Base-by-base conservation (phyloP, 2,329 filamentous ascomycete genomes). In the Alternaria atra region DNA sequence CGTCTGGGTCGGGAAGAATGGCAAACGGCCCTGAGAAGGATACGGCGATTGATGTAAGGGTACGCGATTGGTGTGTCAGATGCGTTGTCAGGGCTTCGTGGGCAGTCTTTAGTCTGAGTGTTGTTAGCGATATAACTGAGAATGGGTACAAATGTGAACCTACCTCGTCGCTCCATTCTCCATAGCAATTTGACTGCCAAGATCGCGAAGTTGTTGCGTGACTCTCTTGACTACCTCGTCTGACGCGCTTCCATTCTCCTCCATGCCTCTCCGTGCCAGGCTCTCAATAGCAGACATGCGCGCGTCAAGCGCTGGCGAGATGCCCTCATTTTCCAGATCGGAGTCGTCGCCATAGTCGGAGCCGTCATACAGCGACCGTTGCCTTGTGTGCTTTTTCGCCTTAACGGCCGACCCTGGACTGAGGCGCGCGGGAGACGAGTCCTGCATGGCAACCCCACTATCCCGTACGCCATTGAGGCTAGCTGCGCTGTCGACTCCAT, bases 71-170 rank as follows among this genome's bases (percentile, higher is more conserved):
- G 77, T 93, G 89, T 13, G 85, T 84, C 44, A 94, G 82, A 73
- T 95, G 90, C 20, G 90, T 90, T 47, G 91, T 89, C 50, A 93
- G 81, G 13, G 91, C 90, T 29, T 90, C 87, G 76, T 93, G 90
- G 34, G 91, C 89, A 43, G 90, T 93, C 74, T 91, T 91, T 65
- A 93, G 81, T 72, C 90, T 93, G 70, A 35, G 37, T 5, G 7
- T 30, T 56, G 64, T 76, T 52, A 75, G 69, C 48, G 5, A 27
- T 29, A 43, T 52, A 6, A 37, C 25, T 44, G 13, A n/a, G 35
- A 12, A 12, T 25, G n/a, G 0, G n/a, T 25, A 12, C 20, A 15
- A 20, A 17, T 23, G 1, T 2, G 8, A 15, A 73, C 81, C 73
- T 77, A 90, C 90, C 90, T 87, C 46, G 90, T 90, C 43, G 90